phyloP scores from a whole-genome alignment of 805 yeast species.

The Hanseniaspora pseudoguilliermondii region DNA sequence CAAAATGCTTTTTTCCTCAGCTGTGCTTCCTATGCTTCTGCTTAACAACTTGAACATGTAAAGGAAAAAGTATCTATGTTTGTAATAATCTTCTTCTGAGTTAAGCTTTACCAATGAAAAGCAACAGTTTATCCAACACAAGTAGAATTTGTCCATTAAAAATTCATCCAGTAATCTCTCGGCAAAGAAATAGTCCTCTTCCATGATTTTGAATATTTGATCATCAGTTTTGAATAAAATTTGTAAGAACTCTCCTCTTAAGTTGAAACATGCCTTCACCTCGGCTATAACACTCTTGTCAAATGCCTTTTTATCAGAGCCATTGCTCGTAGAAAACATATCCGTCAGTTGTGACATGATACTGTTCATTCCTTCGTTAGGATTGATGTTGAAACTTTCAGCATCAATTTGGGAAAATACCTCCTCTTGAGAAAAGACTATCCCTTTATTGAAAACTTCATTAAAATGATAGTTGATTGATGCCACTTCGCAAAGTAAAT shows the following conservation, averaged over 20 bases:
- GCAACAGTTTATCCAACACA: constrained; percentile 12
- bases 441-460: constrained; percentile 11
- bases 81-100: not conserved
- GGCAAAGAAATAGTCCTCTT: constrained; percentile 10
- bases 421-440: constrained; percentile 6
- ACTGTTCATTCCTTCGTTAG: not conserved
- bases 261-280: constrained; percentile 12
- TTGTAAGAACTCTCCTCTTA: constrained; percentile 11
- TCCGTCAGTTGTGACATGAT: not conserved
- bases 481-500: constrained; percentile 1
- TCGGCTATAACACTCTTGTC: constrained; percentile 1
- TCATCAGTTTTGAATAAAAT: constrained; percentile 10
- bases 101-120: constrained; percentile 2
- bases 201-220: not conserved
- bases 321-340: not conserved
- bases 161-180: constrained; percentile 10
- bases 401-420: not conserved
- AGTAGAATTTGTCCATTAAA: constrained; percentile 10
- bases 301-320: not conserved
- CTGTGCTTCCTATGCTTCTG: not conserved
- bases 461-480: constrained; percentile 11
- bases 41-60: constrained; percentile 10
- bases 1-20: not conserved
- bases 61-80: constrained; percentile 7
- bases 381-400: not conserved